Base-by-base conservation (phyloP, 257 asterid species). In the Jasminum sambac region DNA sequence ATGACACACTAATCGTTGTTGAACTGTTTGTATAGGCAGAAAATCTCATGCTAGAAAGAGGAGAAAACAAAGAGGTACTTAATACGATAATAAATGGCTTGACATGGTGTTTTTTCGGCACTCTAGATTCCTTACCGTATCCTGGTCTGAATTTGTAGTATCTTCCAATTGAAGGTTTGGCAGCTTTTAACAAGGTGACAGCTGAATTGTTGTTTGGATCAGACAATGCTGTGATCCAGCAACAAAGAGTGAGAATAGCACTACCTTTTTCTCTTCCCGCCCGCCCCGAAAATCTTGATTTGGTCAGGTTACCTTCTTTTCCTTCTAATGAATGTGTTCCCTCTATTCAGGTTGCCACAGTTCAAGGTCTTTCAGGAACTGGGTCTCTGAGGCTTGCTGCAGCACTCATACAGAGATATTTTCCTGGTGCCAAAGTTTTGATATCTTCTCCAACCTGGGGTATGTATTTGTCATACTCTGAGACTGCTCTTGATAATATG, bases 391-490 rank as follows among this genome's bases (percentile, higher is more conserved):
- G 99, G 75, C 97, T 94, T 79, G 97, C 97, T 69, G 96, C 99
- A 66, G 97, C 90, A 21, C 77, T 94, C 66, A 86, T 94, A 71
- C 92, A 89, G 79, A 86, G 96, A 75, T 91, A 91, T 78, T 91
- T 94, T 76, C 87, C 95, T 72, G 89, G 96, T 73, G 80, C 99
- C 70, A 85, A 85, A 83, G 91, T 94, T 80, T 66, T 94, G 74
- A 84, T 94, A 77, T 94, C 99, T 77, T 86, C 97, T 76, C 97
- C 99, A 59, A 89, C 96, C 52, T 94, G 99, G 99, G 99, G 99
- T 91, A 79, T 21, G 81, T 71, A 34, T 58, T 58, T 60, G 19
- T 60, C 69, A 66, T 37, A 41, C 74, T 63, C 63, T 57, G 65
- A 34, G 62, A 46, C 25, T 19, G 60, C 60, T 55, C 78, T 57